A percentile compares a stretch with the other conserved stretches of the same genome.
These are phyloP conservation scores for Erysimum cheiri DNA, from an alignment of 441 rosid genomes.

Conservation along the genomic window DNA sequence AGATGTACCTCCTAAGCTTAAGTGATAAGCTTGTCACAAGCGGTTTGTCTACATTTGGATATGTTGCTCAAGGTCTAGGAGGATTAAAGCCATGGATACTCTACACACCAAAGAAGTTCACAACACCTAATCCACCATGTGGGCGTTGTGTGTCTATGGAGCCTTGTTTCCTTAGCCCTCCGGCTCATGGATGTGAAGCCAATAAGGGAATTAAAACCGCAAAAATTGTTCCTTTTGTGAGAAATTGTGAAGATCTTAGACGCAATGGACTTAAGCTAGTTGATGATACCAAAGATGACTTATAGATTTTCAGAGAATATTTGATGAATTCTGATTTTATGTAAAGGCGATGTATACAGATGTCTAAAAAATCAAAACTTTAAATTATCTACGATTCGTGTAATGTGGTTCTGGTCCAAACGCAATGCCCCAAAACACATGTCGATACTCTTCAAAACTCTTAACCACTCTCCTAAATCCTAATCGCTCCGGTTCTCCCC, in stretches of 20 bases:
- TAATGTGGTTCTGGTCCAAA: background rate
- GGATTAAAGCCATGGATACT: conserved; percentile 82
- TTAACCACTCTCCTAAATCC: background rate
- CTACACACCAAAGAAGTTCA: conserved; percentile 28
- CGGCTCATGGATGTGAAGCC: conserved; percentile 58
- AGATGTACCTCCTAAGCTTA: conserved; percentile 75
- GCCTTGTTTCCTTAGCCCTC: conserved; percentile 83
- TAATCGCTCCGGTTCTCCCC: background rate
- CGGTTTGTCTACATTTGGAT: conserved; percentile 76
- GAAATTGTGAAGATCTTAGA: conserved; percentile 71
- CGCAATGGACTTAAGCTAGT: conserved; percentile 77
- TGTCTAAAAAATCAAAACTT: background rate
- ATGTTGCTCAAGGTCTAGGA: conserved; percentile 81
- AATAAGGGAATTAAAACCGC: conserved; percentile 55
- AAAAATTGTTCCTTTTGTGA: conserved; percentile 64
- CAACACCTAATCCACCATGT: conserved; percentile 74
- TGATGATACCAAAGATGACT: conserved; percentile 42
- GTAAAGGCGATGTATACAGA: background rate
- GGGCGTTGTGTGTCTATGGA: conserved; percentile 67
- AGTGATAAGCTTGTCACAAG: conserved; percentile 72
- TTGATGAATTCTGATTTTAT: background rate
- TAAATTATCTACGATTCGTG: background rate
- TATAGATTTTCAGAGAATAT: conserved; percentile 1
- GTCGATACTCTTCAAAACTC: background rate
- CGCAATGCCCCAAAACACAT: background rate